Percentiles rank a stretch among this genome's conserved stretches.
phyloP scores from a whole-genome alignment of 148 eudicot genomes.

The Camellia japonica region DNA sequence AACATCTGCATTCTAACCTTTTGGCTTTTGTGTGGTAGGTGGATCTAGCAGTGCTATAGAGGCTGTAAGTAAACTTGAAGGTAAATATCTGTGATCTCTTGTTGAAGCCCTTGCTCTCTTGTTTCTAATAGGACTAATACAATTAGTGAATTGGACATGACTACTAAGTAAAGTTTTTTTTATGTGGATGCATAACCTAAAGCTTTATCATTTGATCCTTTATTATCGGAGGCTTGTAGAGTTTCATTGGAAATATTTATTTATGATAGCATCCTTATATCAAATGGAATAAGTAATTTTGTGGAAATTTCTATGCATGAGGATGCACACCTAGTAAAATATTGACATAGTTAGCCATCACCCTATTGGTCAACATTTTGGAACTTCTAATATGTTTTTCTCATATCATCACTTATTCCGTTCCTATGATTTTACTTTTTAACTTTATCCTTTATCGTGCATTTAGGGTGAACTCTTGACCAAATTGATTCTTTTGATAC shows the following conservation, averaged over 20 bases:
- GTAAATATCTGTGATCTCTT: slow-evolving; percentile 25
- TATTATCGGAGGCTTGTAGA: neutral
- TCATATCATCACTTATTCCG: no score
- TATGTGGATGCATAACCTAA: neutral
- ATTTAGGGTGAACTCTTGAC: neutral
- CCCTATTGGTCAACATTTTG: no score
- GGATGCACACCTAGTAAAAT: no score
- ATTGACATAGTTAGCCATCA: no score
- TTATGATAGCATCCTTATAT: neutral
- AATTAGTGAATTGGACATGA: neutral
- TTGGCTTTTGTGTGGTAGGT: slow-evolving; percentile 38
- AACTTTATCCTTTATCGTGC: neutral
- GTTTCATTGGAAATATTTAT: neutral
- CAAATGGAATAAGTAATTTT: neutral
- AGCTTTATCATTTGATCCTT: neutral
- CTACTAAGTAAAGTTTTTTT: neutral
- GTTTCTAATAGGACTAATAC: neutral
- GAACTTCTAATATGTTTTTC: no score
- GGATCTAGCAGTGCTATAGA: slow-evolving; percentile 34
- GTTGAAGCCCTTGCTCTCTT: neutral
- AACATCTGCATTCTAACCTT: neutral
- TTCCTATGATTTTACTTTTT: no score
- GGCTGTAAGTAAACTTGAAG: slow-evolving; percentile 67
- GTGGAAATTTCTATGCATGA: no score
- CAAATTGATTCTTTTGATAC: neutral